Evolutionary conservation across 1,139 yeast genomes (phyloP).

Genomic region (Kurtzmaniella quercitrusa): DNA sequence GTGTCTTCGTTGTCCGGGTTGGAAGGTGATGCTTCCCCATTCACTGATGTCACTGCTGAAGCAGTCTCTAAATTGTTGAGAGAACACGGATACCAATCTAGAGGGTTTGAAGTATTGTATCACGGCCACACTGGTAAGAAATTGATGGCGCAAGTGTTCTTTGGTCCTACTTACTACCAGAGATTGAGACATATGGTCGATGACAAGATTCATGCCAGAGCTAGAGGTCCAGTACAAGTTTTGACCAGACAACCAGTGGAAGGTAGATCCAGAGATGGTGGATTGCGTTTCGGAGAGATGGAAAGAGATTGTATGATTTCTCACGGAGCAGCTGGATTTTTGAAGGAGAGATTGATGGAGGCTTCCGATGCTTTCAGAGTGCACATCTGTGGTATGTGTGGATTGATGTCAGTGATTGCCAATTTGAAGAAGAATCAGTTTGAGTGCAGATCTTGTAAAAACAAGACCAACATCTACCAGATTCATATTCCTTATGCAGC

Average conservation of each 20-base stretch:
- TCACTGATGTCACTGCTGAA: constrained; percentile 96
- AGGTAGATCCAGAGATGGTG: constrained; percentile 99
- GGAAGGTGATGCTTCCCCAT: constrained; percentile 99
- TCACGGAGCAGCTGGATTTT: constrained; percentile 97
- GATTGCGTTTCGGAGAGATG: constrained; percentile 99
- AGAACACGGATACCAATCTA: constrained; percentile 94
- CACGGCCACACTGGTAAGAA: constrained; percentile 98
- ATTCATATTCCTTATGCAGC: constrained; percentile 98
- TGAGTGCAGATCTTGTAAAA: constrained; percentile 97
- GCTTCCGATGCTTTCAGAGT: constrained; percentile 98
- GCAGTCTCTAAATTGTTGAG: constrained; percentile 88
- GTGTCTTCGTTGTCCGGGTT: constrained; percentile 93
- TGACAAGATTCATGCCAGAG: constrained; percentile 98
- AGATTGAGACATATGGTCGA: constrained; percentile 99
- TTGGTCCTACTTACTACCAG: constrained; percentile 98
- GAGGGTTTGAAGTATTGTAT: constrained; percentile 98
- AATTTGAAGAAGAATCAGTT: constrained; percentile 94
- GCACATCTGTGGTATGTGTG: constrained; percentile 97
- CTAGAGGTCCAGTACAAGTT: constrained; percentile 98
- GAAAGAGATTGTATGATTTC: constrained; percentile 99
- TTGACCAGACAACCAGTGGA: constrained; percentile 98
- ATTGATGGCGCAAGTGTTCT: constrained; percentile 95
- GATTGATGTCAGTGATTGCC: constrained; percentile 96
- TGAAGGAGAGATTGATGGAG: constrained; percentile 96
- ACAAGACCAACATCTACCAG: constrained; percentile 96